Conservation (phyloP, 305 asterid species). For the Petunia hybrid region DNA sequence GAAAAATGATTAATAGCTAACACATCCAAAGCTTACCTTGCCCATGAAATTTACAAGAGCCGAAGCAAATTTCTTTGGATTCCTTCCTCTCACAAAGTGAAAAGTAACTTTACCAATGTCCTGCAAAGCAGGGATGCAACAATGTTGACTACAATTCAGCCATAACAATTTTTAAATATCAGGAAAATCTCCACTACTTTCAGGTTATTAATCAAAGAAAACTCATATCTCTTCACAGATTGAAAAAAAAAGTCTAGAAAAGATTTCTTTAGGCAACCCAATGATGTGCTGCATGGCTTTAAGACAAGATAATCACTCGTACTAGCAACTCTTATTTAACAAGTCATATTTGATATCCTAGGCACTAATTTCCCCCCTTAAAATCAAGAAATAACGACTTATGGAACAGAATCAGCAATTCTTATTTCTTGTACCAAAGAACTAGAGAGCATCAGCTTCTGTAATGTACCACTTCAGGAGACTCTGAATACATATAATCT, state of each 20-base stretch:
- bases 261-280: neutral
- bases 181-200: neutral
- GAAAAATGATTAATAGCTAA: neutral
- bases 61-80: constrained; percentile 83
- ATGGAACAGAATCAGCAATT: constrained; percentile 12
- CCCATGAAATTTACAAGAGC: constrained; percentile 91
- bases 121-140: constrained; percentile 48
- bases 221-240: neutral
- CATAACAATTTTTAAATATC: neutral
- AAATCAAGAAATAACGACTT: neutral
- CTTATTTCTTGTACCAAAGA: neutral
- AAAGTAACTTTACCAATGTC: constrained; percentile 88
- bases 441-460: constrained; percentile 21
- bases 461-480: constrained; percentile 83
- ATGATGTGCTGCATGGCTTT: neutral
- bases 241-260: neutral
- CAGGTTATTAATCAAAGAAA: neutral
- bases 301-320: neutral
- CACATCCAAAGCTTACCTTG: constrained; percentile 62
- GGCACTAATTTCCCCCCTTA: neutral
- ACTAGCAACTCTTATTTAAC: neutral
- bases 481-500: constrained; percentile 83
- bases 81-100: constrained; percentile 87
- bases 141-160: neutral
- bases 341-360: neutral